Evolutionary conservation across 352 stramenopile species (phyloP), one percentile per base, ranked within the genome.

Genomic region (Phytophthora parvispora): DNA sequence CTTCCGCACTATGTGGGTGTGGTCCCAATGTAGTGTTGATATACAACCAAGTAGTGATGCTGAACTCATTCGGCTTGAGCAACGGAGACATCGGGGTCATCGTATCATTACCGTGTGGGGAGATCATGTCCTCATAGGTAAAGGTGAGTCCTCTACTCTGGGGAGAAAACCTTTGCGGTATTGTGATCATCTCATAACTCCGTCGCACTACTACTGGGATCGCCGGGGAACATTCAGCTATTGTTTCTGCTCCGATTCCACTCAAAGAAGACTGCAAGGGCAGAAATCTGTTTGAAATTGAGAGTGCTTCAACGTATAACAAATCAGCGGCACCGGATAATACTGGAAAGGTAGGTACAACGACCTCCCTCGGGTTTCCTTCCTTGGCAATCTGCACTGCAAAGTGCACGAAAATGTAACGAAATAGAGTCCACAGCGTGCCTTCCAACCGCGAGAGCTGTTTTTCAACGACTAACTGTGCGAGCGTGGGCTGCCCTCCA

Each of bases 21-120:
- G 18, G 1, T n/a, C n/a, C n/a, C n/a, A n/a, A n/a, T 16, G 29
- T 43, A 38, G 38, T 62, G n/a, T 80, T 80, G 6, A 96, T 61
- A 50, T 81, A 94, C 2, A 98, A 40, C 94, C 94, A 98, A 9
- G 81, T 92, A 7, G 84, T 95, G 22, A 98, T 84, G 48, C 87
- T 97, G 56, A 97, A 98, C 43, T 97, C 92, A 31, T 81, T 90
- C 2, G 86, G 49, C 27, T 96, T 94, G 5, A 74, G 18, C 2
- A 91, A 64, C 6, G 83, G 80, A 7, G 82, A 86, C 85, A 94
- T 91, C 0, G 77, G 22, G 2, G 59, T 59, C 24, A 31, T 43
- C 0, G 12, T 20, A 4, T 63, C 65, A 16, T 27, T 31, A 20
- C 42, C 40, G 3, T 31, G 56, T 9, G 73, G 60, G 2, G 74